Base-by-base conservation (phyloP, 1,284 basidiomycete genomes). In the Volvariella volvacea region DNA sequence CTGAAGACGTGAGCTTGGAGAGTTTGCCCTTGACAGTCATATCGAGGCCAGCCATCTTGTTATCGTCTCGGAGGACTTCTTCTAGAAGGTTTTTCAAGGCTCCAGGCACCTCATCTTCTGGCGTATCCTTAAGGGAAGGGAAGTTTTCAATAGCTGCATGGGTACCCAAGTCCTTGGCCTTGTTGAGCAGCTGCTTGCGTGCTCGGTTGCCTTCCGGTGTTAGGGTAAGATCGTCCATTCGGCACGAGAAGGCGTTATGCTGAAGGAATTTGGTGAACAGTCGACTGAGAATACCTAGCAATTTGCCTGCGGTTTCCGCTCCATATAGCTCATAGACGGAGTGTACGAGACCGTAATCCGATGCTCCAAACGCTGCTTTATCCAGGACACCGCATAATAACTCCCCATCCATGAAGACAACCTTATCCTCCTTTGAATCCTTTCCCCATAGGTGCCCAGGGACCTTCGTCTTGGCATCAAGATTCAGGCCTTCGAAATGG, bases 311-410 rank as follows among this genome's bases (percentile, higher is more conserved):
- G 15, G 81, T 71, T 50, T 88, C 85, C 9, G 94, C 73, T 3
- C 96, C 95, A 62, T 98, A 99, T n/a, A 99, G 72, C 60, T 99
- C 96, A 65, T 95, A 93, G n/a, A 96, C 88, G 1, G 96, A 96
- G 64, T 99, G 96, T 14, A 99, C 91, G 34, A 99, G 78, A 65
- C 96, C 96, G 61, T 89, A 99, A 4, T 96, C 88, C 0, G 90
- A 87, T 15, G 96, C 95, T 61, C 96, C 96, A 61, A 97, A 96
- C 41, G 96, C 92, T 14, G 93, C 89, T 69, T 99, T 99, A 73
- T 99, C 96, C 49, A 99, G 76, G 30, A 98, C 78, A 69, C 96
- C 89, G 55, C 85, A 83, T 31, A 99, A 75, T 3, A 99, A 78
- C 61, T 99, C 91, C 39, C 96, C 95, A 57, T 96, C 88, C 68